Evolutionary conservation across 2,329 filamentous ascomycete genomes (phyloP), one percentile per base, ranked within the genome.

Genomic region (Ramularia endophylla): DNA sequence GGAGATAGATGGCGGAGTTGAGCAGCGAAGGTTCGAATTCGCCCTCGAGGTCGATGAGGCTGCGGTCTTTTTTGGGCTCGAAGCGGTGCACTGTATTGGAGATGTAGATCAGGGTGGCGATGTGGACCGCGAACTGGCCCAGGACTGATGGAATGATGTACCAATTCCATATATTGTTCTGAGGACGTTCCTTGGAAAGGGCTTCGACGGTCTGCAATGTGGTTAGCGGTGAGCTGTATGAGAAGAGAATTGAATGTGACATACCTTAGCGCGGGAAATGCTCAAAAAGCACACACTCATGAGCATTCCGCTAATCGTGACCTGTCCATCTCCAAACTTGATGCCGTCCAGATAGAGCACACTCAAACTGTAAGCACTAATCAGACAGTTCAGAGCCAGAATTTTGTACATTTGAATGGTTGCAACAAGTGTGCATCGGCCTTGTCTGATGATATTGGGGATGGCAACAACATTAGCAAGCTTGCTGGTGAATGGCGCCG

Each of bases 381-480:
- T 98, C 55, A 98, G 74, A 64, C 92, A 98, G 73, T 98, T 98
- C 45, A 98, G 73, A 6, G 92, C 92, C 38, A 98, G 78, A 57
- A 98, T 98, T 77, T 61, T 98, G 80, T 98, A 98, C 90, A 98
- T 98, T 72, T 98, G 92, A 52, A 98, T 97, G 0, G 92, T 98
- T 22, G 92, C 92, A 40, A 98, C 92, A 15, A 98, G 80, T 6
- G 92, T 98, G 72, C 92, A 98, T 48, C 92, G 85, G 43, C 92
- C 92, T 70, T 98, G 92, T 44, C 92, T 86, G 59, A 98, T 92
- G 58, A 98, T 98, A 70, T 98, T 98, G 38, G 92, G 90, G 44
- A 98, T 88, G 27, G 92, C 92, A 56, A 98, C 80, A 44, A 98
- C 92, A 59, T 98, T 95, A 54, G 89, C 86, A 31, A 98, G 78